Conservation (phyloP, 176 grass and related monocot species). For the Microstegium vimineum region DNA sequence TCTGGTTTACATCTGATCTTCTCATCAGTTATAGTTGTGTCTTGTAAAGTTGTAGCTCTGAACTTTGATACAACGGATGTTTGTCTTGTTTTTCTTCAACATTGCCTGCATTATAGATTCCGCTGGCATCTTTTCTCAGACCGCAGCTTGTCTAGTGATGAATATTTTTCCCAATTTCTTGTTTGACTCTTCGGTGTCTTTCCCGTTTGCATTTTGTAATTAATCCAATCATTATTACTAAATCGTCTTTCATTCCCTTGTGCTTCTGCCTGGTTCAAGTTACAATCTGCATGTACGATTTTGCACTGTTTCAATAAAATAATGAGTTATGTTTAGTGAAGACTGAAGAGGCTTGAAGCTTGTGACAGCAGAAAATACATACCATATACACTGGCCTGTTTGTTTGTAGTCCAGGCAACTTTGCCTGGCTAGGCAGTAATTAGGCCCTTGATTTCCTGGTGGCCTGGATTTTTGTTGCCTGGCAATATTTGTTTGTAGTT, state of each 20-base stretch:
- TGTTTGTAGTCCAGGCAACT: no score
- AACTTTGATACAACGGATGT: not conserved
- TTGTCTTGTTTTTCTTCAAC: not conserved
- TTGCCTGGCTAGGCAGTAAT: no score
- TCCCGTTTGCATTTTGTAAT: not conserved
- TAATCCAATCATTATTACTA: not conserved
- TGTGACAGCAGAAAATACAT: not conserved
- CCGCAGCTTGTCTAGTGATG: not conserved
- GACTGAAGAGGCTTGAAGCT: not conserved
- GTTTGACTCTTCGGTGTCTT: not conserved
- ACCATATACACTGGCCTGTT: no score
- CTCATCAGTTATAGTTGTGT: not conserved
- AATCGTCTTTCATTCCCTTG: not conserved
- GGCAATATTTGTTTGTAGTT: not conserved
- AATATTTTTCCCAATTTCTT: not conserved
- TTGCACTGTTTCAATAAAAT: not conserved
- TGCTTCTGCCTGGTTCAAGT: not conserved
- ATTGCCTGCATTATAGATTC: not conserved
- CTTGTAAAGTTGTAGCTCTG: not conserved
- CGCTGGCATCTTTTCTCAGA: not conserved
- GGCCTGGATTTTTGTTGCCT: no score
- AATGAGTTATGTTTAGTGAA: not conserved
- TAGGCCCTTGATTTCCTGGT: no score
- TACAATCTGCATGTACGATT: not conserved
- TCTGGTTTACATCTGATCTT: conserved; percentile 6